Evolutionary conservation across 2,329 filamentous ascomycete genomes (phyloP).

Genomic region (Ambrosiella beaveri): DNA sequence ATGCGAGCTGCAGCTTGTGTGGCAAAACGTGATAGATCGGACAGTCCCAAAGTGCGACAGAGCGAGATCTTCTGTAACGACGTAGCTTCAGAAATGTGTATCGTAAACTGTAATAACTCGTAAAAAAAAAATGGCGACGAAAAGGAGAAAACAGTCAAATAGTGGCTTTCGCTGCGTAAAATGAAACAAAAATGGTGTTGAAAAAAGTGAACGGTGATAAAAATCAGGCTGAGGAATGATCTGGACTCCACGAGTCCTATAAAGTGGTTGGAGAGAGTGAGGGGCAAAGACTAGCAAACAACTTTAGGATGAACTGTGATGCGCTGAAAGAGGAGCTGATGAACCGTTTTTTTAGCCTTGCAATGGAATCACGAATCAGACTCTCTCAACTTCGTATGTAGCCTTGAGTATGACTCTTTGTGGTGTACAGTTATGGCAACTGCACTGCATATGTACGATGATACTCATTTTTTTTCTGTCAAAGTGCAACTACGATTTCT

Average conservation of each 20-base stretch:
- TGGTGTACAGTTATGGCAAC: too few species aligned
- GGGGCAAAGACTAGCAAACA: not conserved
- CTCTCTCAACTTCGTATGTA: too few species aligned
- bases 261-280: not conserved
- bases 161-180: too few species aligned
- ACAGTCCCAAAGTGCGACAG: not conserved
- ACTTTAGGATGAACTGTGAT: not conserved
- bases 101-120: not conserved
- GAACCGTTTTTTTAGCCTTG: too few species aligned
- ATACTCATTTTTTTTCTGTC: too few species aligned
- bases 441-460: too few species aligned
- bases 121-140: too few species aligned
- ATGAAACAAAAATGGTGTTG: not conserved
- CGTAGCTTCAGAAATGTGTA: not conserved
- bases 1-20: not conserved
- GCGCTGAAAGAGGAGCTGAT: not conserved
- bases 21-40: not conserved
- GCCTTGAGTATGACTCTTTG: too few species aligned
- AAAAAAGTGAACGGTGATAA: not conserved
- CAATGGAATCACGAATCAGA: too few species aligned
- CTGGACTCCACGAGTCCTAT: not conserved
- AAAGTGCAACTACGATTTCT: too few species aligned
- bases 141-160: too few species aligned
- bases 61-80: not conserved
- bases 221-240: not conserved